Evolutionary conservation across 2,329 filamentous ascomycete species (phyloP).

Genomic region (Dothistroma pini): DNA sequence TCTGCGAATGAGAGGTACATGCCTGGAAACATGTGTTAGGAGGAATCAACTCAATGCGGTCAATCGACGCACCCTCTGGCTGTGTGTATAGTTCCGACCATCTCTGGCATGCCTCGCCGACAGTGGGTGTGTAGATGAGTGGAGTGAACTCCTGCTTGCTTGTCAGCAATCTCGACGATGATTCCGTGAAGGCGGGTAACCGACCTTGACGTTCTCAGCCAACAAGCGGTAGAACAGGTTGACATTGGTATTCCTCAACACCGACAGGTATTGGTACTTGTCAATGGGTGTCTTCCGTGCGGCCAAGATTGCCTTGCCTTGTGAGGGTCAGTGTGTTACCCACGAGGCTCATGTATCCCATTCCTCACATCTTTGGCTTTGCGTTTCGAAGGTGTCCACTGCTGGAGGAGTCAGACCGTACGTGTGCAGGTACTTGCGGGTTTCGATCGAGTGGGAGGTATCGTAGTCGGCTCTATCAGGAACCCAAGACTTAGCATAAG

Average conservation of each 20-base stretch:
- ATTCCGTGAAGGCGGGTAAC: constrained; percentile 1
- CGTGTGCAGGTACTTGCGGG: constrained; percentile 50
- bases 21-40: constrained; percentile 36
- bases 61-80: constrained; percentile 64
- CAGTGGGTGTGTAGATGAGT: constrained; percentile 81
- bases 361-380: constrained; percentile 49
- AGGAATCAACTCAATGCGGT: neutral
- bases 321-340: constrained; percentile 36
- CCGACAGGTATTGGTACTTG: constrained; percentile 79
- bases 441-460: constrained; percentile 47
- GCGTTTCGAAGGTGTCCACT: constrained; percentile 49
- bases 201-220: constrained; percentile 65
- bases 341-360: neutral
- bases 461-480: constrained; percentile 42
- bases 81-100: constrained; percentile 96
- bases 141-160: constrained; percentile 66
- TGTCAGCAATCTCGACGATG: constrained; percentile 6
- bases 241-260: constrained; percentile 69
- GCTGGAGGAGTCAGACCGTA: constrained; percentile 52
- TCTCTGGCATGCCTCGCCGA: constrained; percentile 93
- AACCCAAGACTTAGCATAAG: constrained; percentile 11
- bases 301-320: constrained; percentile 70
- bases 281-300: constrained; percentile 67
- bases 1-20: constrained; percentile 96
- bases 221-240: constrained; percentile 81